phyloP scores from a whole-genome alignment of 768 basidiomycete genomes.

The Boletus rubroflammeus region DNA sequence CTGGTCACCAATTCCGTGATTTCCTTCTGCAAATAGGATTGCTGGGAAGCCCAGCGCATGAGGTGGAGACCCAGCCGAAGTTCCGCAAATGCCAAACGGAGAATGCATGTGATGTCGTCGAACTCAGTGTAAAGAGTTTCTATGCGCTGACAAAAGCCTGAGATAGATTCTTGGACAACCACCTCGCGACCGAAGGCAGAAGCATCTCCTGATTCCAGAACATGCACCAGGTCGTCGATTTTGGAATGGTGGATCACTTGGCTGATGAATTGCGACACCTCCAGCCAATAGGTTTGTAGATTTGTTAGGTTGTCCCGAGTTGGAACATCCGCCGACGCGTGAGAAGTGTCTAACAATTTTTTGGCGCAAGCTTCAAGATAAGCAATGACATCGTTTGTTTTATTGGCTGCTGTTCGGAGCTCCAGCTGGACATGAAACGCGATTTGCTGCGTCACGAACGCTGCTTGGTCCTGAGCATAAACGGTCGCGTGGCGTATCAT shows the following conservation, averaged over 20 bases:
- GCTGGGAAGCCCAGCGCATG: constrained; percentile 29
- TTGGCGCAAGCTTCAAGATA: constrained; percentile 41
- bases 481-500: constrained; percentile 46
- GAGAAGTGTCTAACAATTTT: constrained; percentile 27
- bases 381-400: constrained; percentile 43
- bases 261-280: constrained; percentile 69
- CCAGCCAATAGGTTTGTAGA: constrained; percentile 67
- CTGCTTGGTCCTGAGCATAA: constrained; percentile 43
- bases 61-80: constrained; percentile 73
- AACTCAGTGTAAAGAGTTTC: constrained; percentile 64
- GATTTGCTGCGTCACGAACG: constrained; percentile 45
- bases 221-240: constrained; percentile 44
- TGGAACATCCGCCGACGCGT: constrained; percentile 28
- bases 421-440: constrained; percentile 56
- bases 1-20: constrained; percentile 27
- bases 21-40: constrained; percentile 16
- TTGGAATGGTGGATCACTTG: constrained; percentile 51
- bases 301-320: constrained; percentile 41
- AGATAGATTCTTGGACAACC: constrained; percentile 74
- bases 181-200: constrained; percentile 53
- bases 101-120: constrained; percentile 62
- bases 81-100: constrained; percentile 63
- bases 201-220: constrained; percentile 35
- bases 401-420: constrained; percentile 51
- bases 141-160: constrained; percentile 74